These are phyloP conservation scores for Meira nashicola DNA, from an alignment of 1,284 basidiomycete species.

Conservation along the genomic window DNA sequence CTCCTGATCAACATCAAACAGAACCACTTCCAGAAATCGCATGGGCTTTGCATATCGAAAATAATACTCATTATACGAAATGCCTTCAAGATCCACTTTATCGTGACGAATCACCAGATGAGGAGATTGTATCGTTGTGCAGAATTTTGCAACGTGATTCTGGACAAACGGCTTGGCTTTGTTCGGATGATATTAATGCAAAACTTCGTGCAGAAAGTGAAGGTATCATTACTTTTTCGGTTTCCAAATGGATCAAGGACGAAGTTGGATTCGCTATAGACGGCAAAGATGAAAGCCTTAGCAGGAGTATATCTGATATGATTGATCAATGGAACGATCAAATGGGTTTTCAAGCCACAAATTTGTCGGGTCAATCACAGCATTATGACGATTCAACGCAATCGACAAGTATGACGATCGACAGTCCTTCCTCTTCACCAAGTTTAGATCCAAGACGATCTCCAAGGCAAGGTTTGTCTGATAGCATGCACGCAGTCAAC, in stretches of 20 bases:
- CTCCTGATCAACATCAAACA: too few species aligned
- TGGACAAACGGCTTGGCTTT: background rate
- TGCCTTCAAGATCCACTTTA: too few species aligned
- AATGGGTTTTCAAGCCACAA: too few species aligned
- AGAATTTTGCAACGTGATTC: background rate
- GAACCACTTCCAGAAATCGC: background rate
- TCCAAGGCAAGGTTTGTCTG: too few species aligned
- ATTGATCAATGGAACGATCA: too few species aligned
- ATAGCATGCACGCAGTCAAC: too few species aligned
- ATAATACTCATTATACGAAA: background rate
- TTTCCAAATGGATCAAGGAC: background rate
- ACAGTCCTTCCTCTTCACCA: too few species aligned
- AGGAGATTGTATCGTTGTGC: background rate
- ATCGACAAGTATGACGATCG: too few species aligned
- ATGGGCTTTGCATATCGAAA: constrained; percentile 2
- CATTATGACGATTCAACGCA: too few species aligned
- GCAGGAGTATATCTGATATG: background rate
- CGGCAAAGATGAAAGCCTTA: background rate
- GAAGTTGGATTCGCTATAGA: background rate
- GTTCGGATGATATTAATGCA: constrained; percentile 1
- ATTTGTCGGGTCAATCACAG: too few species aligned
- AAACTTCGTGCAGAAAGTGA: background rate
- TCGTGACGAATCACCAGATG: background rate
- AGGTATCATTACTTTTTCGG: background rate
- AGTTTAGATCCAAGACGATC: too few species aligned